These are phyloP conservation scores for Colletotrichum sp. DNA, from an alignment of 2,329 filamentous ascomycete species.

Conservation along the genomic window DNA sequence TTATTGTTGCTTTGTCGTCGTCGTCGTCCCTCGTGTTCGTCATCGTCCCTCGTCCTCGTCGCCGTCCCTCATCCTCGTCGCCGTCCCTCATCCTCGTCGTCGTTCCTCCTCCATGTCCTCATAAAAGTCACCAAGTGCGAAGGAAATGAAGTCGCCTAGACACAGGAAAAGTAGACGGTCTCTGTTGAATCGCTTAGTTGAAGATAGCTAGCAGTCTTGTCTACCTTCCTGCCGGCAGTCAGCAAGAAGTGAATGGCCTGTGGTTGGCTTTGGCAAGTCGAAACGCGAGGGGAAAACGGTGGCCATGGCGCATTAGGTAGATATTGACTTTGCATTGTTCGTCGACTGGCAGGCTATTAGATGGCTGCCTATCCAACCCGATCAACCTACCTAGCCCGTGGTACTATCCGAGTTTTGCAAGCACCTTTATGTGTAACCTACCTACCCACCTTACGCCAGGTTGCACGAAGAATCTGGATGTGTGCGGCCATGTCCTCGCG, in stretches of 20 bases:
- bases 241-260: neutral
- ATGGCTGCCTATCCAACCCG: neutral
- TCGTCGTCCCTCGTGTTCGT: too few species aligned
- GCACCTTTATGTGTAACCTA: neutral
- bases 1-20: neutral
- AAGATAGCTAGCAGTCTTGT: neutral
- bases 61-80: too few species aligned
- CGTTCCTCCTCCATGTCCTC: neutral
- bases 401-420: neutral
- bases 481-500: neutral
- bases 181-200: neutral
- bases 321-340: neutral
- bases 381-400: neutral
- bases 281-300: neutral
- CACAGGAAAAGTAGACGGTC: accelerated
- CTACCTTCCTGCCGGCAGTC: neutral
- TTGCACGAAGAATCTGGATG: neutral
- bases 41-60: too few species aligned
- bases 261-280: neutral
- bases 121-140: neutral
- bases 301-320: neutral
- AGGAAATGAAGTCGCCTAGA: neutral
- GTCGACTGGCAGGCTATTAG: neutral
- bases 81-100: too few species aligned
- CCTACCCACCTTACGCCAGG: neutral